These are phyloP conservation scores for Cynara cardunculus DNA, from an alignment of 129 eudicot species.

Conservation along the genomic window DNA sequence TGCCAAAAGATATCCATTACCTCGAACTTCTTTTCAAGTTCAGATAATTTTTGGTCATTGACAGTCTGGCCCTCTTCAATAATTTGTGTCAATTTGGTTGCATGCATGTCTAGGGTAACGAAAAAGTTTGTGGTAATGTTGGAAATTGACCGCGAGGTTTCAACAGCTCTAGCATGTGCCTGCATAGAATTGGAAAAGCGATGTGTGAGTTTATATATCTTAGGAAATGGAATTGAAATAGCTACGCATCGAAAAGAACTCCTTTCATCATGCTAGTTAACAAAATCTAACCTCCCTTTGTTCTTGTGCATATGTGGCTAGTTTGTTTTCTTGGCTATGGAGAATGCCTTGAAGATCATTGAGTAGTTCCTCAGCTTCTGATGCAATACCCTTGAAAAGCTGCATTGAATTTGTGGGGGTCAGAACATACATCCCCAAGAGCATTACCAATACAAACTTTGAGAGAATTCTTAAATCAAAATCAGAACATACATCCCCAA, in stretches of 20 bases:
- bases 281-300: conserved; percentile 55
- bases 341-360: conserved; percentile 69
- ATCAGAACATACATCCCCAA: conserved; percentile 59
- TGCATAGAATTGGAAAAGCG: conserved; percentile 13
- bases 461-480: not conserved
- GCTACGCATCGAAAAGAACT: not conserved
- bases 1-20: conserved; percentile 17
- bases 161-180: conserved; percentile 72
- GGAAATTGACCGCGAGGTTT: conserved; percentile 64
- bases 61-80: conserved; percentile 65
- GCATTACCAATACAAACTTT: not conserved
- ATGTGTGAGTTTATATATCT: not conserved
- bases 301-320: conserved; percentile 55
- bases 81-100: conserved; percentile 55
- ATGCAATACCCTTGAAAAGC: conserved; percentile 68
- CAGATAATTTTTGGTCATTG: conserved; percentile 64
- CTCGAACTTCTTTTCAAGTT: conserved; percentile 73
- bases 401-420: conserved; percentile 29
- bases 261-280: not conserved
- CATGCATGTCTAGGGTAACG: conserved; percentile 60
- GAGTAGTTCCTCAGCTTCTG: conserved; percentile 67
- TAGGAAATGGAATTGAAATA: not conserved
- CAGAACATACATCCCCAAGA: too few relatives aligned
- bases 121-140: conserved; percentile 56
- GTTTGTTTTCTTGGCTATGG: conserved; percentile 55